Base-by-base conservation (phyloP, 345 rosid genomes). In the Pseudoturritis turrita region DNA sequence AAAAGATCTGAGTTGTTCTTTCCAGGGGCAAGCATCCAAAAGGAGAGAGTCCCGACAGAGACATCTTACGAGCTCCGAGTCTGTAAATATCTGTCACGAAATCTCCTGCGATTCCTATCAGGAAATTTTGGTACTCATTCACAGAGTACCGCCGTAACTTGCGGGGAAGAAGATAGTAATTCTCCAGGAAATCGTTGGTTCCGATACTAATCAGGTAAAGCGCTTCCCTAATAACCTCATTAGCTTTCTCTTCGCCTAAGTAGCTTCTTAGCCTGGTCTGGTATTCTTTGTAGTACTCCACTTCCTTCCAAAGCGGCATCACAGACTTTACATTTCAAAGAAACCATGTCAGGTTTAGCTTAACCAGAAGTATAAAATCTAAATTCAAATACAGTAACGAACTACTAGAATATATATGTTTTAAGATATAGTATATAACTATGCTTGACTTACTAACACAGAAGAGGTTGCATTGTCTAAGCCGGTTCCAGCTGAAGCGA, bases 401-500 rank as follows among this genome's bases (percentile, higher is more conserved):
- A 19, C 5, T 29, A 14, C 5, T 47, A 58, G 0, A n/a, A 21
- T 69, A 8, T 45, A 56, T 33, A n/a, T n/a, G 53, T 13, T 19
- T 18, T 31, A 41, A 10, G 10, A 44, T 45, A 35, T n/a, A n/a
- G n/a, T n/a, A n/a, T n/a, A n/a, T 35, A 10, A 13, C 28, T 58
- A 31, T 43, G 49, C 3, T 43, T 33, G 54, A 85, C 92, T 87
- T 85, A 92, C 98, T 26, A 88, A 74, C 61, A 89, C 89, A 70
- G 65, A 47, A 52, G 95, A 72, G 54, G 96, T 92, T 44, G 87
- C 87, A 78, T 88, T 88, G 59, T 92, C 98, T 57, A 84, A 85
- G 65, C 98, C 95, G 6, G 95, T 89, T 72, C 98, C 96, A 7
- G 98, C 94, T 39, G 98, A 92, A 64, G 98, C 98, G 52, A 92